Evolutionary conservation across 768 basidiomycete genomes (phyloP).

Genomic region (Serendipita sp.): DNA sequence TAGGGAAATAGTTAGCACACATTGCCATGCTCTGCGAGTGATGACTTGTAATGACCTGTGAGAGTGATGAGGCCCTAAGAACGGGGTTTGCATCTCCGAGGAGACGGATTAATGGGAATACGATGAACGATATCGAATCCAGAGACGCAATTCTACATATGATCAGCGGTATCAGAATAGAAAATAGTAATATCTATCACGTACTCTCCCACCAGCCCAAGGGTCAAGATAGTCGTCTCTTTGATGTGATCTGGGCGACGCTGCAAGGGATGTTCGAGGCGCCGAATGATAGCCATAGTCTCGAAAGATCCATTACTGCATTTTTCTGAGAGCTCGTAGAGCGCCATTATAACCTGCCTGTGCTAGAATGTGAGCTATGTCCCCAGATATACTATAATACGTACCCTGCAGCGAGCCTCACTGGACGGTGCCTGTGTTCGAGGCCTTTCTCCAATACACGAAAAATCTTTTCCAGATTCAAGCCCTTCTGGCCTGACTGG

Average conservation of each 20-base stretch:
- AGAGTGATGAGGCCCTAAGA: conserved; percentile 48
- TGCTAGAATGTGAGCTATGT: conserved; percentile 17
- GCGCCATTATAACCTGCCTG: conserved; percentile 21
- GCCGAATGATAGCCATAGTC: conserved; percentile 26
- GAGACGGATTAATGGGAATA: conserved; percentile 36
- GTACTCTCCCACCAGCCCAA: conserved; percentile 38
- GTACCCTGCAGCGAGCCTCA: conserved; percentile 55
- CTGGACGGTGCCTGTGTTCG: conserved; percentile 36
- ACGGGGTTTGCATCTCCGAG: conserved; percentile 52
- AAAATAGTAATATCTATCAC: background rate
- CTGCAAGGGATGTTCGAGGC: conserved; percentile 34
- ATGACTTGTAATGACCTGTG: conserved; percentile 30
- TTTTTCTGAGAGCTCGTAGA: conserved; percentile 16
- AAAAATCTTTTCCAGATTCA: background rate
- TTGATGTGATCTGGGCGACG: conserved; percentile 29
- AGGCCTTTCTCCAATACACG: conserved; percentile 26
- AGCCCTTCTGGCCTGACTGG: background rate
- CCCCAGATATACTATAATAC: conserved; percentile 10
- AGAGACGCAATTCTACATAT: conserved; percentile 27
- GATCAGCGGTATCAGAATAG: background rate
- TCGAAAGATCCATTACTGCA: no score
- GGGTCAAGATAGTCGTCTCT: conserved; percentile 48
- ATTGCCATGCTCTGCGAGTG: conserved; percentile 1
- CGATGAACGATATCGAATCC: conserved; percentile 34
- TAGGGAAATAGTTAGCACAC: conserved; percentile 17